Evolutionary conservation across 2,329 filamentous ascomycete species (phyloP).

Genomic region (Aspergillus latus): DNA sequence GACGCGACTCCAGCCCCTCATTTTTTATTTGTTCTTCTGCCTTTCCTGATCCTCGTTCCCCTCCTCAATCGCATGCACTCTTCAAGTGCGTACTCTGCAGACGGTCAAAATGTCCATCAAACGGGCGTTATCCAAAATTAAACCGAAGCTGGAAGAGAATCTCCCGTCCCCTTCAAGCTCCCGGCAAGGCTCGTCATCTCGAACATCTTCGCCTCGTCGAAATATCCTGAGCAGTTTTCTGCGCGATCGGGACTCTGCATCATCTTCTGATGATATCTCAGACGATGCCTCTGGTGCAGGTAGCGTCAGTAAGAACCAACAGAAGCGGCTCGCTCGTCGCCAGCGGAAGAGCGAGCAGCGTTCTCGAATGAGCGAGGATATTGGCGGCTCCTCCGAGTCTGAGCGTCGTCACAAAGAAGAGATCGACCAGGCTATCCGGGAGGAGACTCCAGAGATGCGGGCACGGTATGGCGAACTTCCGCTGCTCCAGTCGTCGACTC

Average conservation of each 20-base stretch:
- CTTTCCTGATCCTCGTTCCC: background rate
- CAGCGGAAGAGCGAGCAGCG: slow-evolving; percentile 41
- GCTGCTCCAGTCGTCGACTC: slow-evolving; percentile 58
- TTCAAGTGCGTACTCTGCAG: background rate
- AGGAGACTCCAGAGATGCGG: slow-evolving; percentile 60
- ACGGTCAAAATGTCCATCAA: slow-evolving; percentile 49
- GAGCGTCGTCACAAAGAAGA: slow-evolving; percentile 45
- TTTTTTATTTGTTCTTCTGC: background rate
- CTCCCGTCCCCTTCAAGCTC: slow-evolving; percentile 20
- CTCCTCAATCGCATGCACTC: background rate
- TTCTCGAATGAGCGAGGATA: slow-evolving; percentile 45
- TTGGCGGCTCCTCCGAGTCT: slow-evolving; percentile 37
- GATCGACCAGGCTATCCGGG: slow-evolving; percentile 47
- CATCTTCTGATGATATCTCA: slow-evolving; percentile 45
- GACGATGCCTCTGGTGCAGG: slow-evolving; percentile 19
- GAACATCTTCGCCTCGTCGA: slow-evolving; percentile 37
- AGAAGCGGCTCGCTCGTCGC: slow-evolving; percentile 44
- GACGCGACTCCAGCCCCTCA: background rate
- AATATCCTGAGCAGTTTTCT: slow-evolving; percentile 44
- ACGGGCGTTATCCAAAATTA: slow-evolving; percentile 44
- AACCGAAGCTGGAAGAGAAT: slow-evolving; percentile 29
- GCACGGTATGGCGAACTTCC: slow-evolving; percentile 59
- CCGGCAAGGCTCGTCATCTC: slow-evolving; percentile 6
- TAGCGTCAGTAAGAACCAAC: slow-evolving; percentile 46
- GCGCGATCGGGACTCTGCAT: slow-evolving; percentile 42